A percentile compares a stretch with the other conserved stretches of the same genome.
Evolutionary conservation across 305 asterid species (phyloP).

Genomic region (Coffea humblotiana): DNA sequence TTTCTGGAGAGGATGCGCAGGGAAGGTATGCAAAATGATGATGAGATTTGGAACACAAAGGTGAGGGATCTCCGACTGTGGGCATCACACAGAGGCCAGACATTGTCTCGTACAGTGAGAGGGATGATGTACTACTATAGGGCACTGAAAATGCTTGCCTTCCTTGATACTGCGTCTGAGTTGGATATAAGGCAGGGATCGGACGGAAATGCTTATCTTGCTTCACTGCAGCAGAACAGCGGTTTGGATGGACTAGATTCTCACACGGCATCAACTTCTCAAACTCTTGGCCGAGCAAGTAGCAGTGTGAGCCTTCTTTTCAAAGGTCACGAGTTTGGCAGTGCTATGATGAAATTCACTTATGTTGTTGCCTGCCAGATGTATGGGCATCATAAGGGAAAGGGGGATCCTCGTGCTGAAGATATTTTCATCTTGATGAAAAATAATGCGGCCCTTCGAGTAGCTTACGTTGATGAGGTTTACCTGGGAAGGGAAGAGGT

Average conservation of each 20-base stretch:
- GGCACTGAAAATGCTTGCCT: conserved; percentile 89
- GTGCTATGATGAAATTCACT: conserved; percentile 84
- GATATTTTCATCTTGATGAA: conserved; percentile 75
- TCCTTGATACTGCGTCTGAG: conserved; percentile 90
- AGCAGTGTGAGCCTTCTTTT: conserved; percentile 58
- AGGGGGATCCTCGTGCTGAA: conserved; percentile 78
- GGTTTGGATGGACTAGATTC: conserved; percentile 37
- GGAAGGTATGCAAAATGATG: conserved; percentile 77
- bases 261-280: conserved; percentile 32
- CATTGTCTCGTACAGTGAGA: conserved; percentile 90
- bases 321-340: conserved; percentile 83
- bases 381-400: conserved; percentile 85
- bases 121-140: conserved; percentile 96
- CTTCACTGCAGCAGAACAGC: conserved; percentile 54
- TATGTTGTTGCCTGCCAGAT: conserved; percentile 95
- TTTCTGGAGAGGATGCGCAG: conserved; percentile 87
- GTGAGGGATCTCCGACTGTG: conserved; percentile 86
- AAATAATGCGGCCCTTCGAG: conserved; percentile 89
- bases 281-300: conserved; percentile 58
- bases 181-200: conserved; percentile 84
- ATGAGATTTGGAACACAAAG: conserved; percentile 74
- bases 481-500: conserved; percentile 65
- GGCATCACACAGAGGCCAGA: conserved; percentile 99
- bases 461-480: conserved; percentile 96
- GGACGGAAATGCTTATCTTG: conserved; percentile 45